Evolutionary conservation across 163 green algal genomes (phyloP), one percentile per base, ranked within the genome.

Genomic region (Prototheca wickerhamii): DNA sequence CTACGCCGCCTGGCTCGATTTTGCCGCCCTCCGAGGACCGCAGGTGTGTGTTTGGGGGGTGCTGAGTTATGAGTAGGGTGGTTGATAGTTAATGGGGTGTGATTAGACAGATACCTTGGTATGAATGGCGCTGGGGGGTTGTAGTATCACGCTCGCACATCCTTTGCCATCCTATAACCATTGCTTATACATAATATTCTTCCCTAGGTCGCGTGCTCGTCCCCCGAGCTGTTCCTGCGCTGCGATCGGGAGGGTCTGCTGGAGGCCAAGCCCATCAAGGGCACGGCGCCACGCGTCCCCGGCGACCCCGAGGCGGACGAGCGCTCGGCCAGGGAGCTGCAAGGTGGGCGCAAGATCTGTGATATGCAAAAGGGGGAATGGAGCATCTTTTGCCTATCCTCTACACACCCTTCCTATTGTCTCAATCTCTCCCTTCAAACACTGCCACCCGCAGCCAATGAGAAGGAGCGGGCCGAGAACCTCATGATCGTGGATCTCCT

Each of bases 401-500:
- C 46, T 18, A 25, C n/a, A 25, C 46, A 30, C 23, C 46, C 46
- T 30, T 54, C 20, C n/a, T n/a, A n/a, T n/a, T n/a, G n/a, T n/a
- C n/a, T n/a, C n/a, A n/a, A n/a, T n/a, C n/a, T 15, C 4, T 4
- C 20, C 58, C 20, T 0, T 26, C 34, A 54, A 17, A 51, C 72
- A 23, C 51, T n/a, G n/a, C n/a, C n/a, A n/a, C n/a, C n/a, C n/a
- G n/a, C 60, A 70, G 67, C 67, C 31, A 89, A 80, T 7, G 87
- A 91, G 52, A 97, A 98, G 80, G 93, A 98, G 66, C 78, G 88
- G 4, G 88, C 91, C 4, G 93, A 99, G 76, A 99, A 99, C 69
- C 79, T 99, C 23, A 99, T 99, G 93, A 99, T 99, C 55, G 92
- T 98, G 42, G 93, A 99, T 81, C 82, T 99, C 60, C 78, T 99